phyloP scores from a whole-genome alignment of 495 filamentous ascomycete genomes.

The Penicillium riverlandense region DNA sequence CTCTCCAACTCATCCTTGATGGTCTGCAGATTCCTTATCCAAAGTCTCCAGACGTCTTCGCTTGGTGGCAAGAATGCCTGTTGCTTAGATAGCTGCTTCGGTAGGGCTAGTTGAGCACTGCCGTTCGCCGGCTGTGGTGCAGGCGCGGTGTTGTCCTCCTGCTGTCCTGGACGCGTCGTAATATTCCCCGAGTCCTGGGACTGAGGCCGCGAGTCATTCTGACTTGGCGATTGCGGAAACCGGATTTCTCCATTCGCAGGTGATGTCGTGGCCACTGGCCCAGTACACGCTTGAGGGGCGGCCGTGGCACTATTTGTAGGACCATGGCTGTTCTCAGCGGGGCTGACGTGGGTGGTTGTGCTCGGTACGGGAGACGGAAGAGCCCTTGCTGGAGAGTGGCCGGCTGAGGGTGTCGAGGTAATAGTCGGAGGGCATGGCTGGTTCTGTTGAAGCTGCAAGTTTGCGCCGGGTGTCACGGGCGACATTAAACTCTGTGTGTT shows the following conservation, averaged over 20 bases:
- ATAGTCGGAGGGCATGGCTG: too few relatives aligned
- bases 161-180: too few relatives aligned
- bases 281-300: neutral
- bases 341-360: constrained; percentile 8
- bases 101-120: too few relatives aligned
- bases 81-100: too few relatives aligned
- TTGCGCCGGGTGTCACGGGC: constrained; percentile 17
- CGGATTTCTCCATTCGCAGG: too few relatives aligned
- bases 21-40: constrained; percentile 4
- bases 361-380: constrained; percentile 14
- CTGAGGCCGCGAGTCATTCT: too few relatives aligned
- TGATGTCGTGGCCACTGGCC: too few relatives aligned
- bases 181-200: too few relatives aligned
- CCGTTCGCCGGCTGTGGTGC: too few relatives aligned
- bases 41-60: constrained; percentile 3
- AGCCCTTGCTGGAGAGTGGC: constrained; percentile 1
- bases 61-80: too few relatives aligned
- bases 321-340: neutral
- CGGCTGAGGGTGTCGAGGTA: neutral
- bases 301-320: neutral
- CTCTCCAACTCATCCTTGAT: constrained; percentile 2
- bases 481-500: constrained; percentile 8
- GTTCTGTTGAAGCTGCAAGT: neutral
- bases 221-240: too few relatives aligned
- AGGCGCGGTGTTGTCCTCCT: too few relatives aligned